Evolutionary conservation across 805 yeast species (phyloP).

Genomic region (Candida awuae): DNA sequence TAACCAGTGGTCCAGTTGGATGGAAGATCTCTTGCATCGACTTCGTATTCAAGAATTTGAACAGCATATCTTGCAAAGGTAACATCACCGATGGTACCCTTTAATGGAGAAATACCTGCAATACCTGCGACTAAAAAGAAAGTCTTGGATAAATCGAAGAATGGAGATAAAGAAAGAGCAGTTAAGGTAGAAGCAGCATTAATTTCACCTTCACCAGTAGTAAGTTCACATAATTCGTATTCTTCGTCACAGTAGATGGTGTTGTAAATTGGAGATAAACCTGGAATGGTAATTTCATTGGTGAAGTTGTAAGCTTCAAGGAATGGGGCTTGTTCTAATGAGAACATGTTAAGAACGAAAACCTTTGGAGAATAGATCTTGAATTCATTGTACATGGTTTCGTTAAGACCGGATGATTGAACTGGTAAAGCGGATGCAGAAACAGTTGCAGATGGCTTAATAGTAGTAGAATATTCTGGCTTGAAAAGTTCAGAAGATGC

Average conservation of each 20-base stretch:
- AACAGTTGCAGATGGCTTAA: constrained; percentile 6
- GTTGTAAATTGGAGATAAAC: constrained; percentile 55
- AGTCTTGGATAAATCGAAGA: constrained; percentile 50
- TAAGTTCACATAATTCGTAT: constrained; percentile 49
- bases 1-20: constrained; percentile 54
- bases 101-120: constrained; percentile 53
- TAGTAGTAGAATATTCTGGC: constrained; percentile 4
- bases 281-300: constrained; percentile 55
- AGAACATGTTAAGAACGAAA: constrained; percentile 49
- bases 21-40: constrained; percentile 43
- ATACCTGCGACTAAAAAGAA: constrained; percentile 60
- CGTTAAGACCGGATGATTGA: constrained; percentile 19
- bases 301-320: constrained; percentile 38
- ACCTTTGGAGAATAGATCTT: constrained; percentile 43
- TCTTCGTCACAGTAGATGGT: constrained; percentile 45
- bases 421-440: constrained; percentile 14
- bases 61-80: constrained; percentile 54
- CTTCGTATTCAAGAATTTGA: constrained; percentile 52
- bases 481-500: constrained; percentile 5
- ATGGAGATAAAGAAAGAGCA: constrained; percentile 45
- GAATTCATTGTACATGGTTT: constrained; percentile 16
- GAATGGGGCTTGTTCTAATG: constrained; percentile 47
- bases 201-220: constrained; percentile 65
- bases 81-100: constrained; percentile 52
- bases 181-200: constrained; percentile 56